phyloP scores from a whole-genome alignment of 1,284 basidiomycete genomes.

The Apiotrichum siamense region DNA sequence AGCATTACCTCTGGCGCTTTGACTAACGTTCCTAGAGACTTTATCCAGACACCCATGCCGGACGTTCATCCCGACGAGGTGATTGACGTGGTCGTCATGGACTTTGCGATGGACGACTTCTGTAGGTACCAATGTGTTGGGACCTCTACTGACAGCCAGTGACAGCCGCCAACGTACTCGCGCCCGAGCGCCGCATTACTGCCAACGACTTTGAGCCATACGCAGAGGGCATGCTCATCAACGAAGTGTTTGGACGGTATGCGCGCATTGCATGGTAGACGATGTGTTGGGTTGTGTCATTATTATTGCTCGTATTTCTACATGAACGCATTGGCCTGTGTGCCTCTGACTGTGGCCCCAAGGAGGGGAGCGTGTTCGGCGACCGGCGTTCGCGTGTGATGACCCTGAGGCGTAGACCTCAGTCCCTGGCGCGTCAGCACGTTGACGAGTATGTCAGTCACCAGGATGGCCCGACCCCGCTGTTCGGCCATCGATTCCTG shows the following conservation, averaged over 20 bases:
- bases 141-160: constrained; percentile 17
- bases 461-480: no score
- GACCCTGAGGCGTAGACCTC: no score
- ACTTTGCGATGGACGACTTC: constrained; percentile 45
- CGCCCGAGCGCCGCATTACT: constrained; percentile 25
- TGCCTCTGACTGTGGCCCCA: no score
- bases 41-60: constrained; percentile 36
- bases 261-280: constrained; percentile 30
- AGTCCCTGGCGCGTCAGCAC: no score
- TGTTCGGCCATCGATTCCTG: no score
- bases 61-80: constrained; percentile 30
- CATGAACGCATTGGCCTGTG: background rate
- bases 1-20: background rate
- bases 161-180: constrained; percentile 35
- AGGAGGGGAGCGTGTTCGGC: no score
- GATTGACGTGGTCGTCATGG: constrained; percentile 45
- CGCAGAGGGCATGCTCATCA: constrained; percentile 34
- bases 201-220: constrained; percentile 36
- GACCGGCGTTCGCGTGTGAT: no score
- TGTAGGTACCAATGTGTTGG: constrained; percentile 22
- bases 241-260: constrained; percentile 41
- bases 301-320: background rate
- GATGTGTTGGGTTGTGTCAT: no score
- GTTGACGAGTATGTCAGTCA: no score
- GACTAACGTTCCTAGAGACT: constrained; percentile 29